Evolutionary conservation across 2,329 filamentous ascomycete genomes (phyloP), one percentile per base, ranked within the genome.

Genomic region (Aspergillus sp.): DNA sequence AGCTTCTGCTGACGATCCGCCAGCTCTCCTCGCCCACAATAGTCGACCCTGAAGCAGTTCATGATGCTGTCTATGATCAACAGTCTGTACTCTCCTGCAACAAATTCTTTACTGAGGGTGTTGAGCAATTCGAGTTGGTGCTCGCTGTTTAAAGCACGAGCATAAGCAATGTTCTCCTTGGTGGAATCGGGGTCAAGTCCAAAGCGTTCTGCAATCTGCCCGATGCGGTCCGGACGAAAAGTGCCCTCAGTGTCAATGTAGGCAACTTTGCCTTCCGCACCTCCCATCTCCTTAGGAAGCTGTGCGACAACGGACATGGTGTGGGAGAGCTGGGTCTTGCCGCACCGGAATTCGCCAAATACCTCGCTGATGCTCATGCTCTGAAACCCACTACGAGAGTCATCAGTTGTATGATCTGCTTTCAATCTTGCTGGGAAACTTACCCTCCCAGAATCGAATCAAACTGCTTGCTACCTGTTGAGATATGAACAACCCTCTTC

Each of bases 61-160:
- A 89, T 88, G 67, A 89, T 86, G 66, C 85, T 88, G 73, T 90
- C 87, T 66, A 90, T 83, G 62, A 90, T 81, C 51, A 90, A 77
- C 52, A 90, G 80, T 27, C 86, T 82, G 66, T 86, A 90, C 63
- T 87, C 82, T 43, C 86, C 86, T 8, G 79, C 80, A 12, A 83
- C 81, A 66, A 90, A 88, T 59, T 83, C 82, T 59, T 82, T 81
- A 41, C 84, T 79, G 11, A 89, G 78, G 15, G 79, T 80, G 69
- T 87, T 86, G 33, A 89, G 77, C 17, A 87, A 71, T 61, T 89
- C 86, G 62, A 86, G 77, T 70, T 87, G 85, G 64, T 86, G 80
- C 70, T 90, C 86, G 54, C 84, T 88, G 66, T 90, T 89, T 56
- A 84, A 74, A 5, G 85, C 85, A 51, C 87, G 82, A 55, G 84